These are phyloP conservation scores for Apiospora phragmitis DNA, from an alignment of 2,329 filamentous ascomycete genomes.

Conservation along the genomic window DNA sequence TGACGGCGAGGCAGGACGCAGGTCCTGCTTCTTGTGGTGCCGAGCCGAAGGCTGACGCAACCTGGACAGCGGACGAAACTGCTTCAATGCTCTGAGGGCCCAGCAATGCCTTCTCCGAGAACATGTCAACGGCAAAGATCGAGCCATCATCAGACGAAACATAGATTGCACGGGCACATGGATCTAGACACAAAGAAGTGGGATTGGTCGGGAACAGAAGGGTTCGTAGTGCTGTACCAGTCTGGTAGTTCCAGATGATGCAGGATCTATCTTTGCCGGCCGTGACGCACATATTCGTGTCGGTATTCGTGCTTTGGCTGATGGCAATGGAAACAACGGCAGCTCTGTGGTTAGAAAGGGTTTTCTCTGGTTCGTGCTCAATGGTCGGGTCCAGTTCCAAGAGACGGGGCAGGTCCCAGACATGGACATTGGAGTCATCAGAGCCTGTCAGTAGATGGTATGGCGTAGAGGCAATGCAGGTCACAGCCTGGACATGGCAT, in stretches of 20 bases:
- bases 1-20: slow-evolving; percentile 68
- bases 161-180: slow-evolving; percentile 80
- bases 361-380: slow-evolving; percentile 70
- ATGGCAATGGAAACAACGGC: slow-evolving; percentile 66
- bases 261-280: slow-evolving; percentile 84
- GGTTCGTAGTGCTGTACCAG: slow-evolving; percentile 74
- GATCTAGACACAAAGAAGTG: slow-evolving; percentile 74
- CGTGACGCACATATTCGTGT: slow-evolving; percentile 81
- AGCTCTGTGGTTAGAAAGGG: slow-evolving; percentile 75
- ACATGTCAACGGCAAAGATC: slow-evolving; percentile 77
- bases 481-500: slow-evolving; percentile 79
- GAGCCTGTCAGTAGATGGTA: slow-evolving; percentile 77
- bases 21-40: slow-evolving; percentile 65
- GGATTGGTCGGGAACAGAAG: slow-evolving; percentile 77
- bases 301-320: slow-evolving; percentile 65
- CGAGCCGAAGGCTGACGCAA: slow-evolving; percentile 54
- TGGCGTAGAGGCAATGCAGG: slow-evolving; percentile 70
- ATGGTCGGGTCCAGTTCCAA: slow-evolving; percentile 58
- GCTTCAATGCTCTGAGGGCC: slow-evolving; percentile 50
- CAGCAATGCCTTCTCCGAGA: slow-evolving; percentile 57
- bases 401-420: slow-evolving; percentile 82
- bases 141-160: slow-evolving; percentile 78
- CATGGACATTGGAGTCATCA: slow-evolving; percentile 84
- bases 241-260: slow-evolving; percentile 90
- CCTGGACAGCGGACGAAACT: slow-evolving; percentile 58